Conservation (phyloP, 208 protist genomes). For the Vickermania ingenoplastis region DNA sequence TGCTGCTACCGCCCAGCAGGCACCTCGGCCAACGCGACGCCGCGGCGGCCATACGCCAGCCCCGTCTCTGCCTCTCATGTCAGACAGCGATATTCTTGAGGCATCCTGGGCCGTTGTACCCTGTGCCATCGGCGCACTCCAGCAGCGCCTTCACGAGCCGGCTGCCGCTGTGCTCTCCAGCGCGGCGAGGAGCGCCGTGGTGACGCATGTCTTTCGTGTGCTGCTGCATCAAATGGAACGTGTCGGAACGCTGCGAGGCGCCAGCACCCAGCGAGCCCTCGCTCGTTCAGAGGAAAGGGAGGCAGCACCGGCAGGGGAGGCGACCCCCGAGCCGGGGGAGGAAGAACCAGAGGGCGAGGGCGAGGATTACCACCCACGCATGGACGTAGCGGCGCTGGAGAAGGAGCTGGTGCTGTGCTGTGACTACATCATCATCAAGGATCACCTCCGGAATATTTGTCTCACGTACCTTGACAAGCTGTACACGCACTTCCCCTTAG, state of each 20-base stretch:
- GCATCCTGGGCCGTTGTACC: neutral
- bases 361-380: neutral
- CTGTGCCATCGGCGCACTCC: neutral
- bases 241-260: neutral
- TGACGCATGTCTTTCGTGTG: neutral
- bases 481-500: neutral
- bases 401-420: neutral
- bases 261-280: neutral
- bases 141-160: neutral
- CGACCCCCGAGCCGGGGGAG: too few species aligned
- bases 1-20: neutral
- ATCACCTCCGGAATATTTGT: neutral
- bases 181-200: neutral
- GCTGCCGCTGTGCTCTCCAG: neutral
- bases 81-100: neutral
- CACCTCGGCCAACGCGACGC: conserved; percentile 8
- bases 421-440: neutral
- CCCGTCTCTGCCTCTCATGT: neutral
- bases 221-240: neutral
- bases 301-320: too few species aligned
- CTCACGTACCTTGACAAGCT: neutral
- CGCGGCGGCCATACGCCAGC: neutral
- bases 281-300: too few species aligned
- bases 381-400: neutral
- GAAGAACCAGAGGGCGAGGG: neutral